These are phyloP conservation scores for Aotearoamyces nothofagi DNA, from an alignment of 2,329 filamentous ascomycete species.

Conservation along the genomic window DNA sequence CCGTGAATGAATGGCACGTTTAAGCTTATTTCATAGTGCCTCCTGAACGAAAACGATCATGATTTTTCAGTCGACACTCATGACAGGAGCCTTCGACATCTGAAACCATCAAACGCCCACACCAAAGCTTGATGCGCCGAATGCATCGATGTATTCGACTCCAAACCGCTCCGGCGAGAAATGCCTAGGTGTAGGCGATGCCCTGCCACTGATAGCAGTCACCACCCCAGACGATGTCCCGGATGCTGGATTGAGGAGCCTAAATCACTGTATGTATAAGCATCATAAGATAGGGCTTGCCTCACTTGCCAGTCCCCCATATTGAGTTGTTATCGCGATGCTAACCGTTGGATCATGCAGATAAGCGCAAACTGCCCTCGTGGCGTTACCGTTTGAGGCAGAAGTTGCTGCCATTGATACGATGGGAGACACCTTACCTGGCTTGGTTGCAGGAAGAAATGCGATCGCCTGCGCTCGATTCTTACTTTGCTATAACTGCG, in stretches of 20 bases:
- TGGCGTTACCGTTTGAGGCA: slow-evolving; percentile 86
- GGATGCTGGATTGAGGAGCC: slow-evolving; percentile 66
- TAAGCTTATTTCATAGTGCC: no score
- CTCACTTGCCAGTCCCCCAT: no score
- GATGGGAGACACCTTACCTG: slow-evolving; percentile 91
- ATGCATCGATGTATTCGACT: slow-evolving; percentile 16
- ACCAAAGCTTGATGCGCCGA: neutral
- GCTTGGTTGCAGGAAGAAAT: slow-evolving; percentile 69
- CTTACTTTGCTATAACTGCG: slow-evolving; percentile 92
- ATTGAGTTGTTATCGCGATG: neutral
- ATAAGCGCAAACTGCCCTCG: slow-evolving; percentile 65
- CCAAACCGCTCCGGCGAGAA: slow-evolving; percentile 17
- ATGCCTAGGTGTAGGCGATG: slow-evolving; percentile 16
- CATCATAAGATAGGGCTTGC: no score
- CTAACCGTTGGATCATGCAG: slow-evolving; percentile 31
- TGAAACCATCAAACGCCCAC: no score
- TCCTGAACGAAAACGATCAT: no score
- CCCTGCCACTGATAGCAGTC: slow-evolving; percentile 16
- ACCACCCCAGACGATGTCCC: slow-evolving; percentile 20
- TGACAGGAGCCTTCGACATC: no score
- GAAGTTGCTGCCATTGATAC: slow-evolving; percentile 67
- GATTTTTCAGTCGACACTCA: no score
- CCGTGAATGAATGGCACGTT: no score
- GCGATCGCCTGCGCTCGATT: slow-evolving; percentile 74
- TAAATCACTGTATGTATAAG: slow-evolving; percentile 56